Conservation (phyloP, 2,329 filamentous ascomycete genomes). For the Aspergillus puulaauensis region DNA sequence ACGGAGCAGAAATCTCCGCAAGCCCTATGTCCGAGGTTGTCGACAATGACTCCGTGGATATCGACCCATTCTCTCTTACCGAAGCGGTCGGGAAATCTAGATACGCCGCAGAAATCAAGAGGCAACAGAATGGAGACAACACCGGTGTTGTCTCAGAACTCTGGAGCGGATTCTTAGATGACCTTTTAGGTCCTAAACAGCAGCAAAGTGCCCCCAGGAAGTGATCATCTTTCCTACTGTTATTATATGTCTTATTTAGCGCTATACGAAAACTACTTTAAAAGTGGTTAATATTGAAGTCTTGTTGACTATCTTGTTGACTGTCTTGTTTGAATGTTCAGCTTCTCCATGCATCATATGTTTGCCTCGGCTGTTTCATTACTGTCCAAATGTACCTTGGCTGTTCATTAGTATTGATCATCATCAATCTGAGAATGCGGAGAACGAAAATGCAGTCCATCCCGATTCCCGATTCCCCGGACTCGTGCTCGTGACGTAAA, state of each 20-base stretch:
- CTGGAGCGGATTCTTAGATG: constrained; percentile 38
- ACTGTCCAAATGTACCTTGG: not conserved
- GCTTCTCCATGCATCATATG: not conserved
- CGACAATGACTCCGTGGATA: constrained; percentile 56
- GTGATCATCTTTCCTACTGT: constrained; percentile 9
- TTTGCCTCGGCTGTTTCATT: not conserved
- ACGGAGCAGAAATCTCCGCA: constrained; percentile 44
- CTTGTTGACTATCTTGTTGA: not conserved
- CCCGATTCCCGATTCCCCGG: not conserved
- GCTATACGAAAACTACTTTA: constrained; percentile 7
- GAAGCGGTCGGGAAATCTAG: constrained; percentile 47
- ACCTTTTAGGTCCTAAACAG: constrained; percentile 37
- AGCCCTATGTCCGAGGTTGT: constrained; percentile 59
- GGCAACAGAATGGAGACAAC: constrained; percentile 35
- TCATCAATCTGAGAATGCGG: not conserved
- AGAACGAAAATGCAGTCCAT: not conserved
- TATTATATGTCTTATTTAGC: constrained; percentile 11
- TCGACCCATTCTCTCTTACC: constrained; percentile 58
- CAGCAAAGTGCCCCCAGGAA: constrained; percentile 21
- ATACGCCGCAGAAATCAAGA: constrained; percentile 34
- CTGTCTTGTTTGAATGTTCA: not conserved
- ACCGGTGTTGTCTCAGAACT: constrained; percentile 30
- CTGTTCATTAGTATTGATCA: not conserved
- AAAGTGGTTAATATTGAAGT: not conserved
- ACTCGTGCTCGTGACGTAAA: not conserved